These are phyloP conservation scores for Phaeosphaeria sp. DNA, from an alignment of 2,329 filamentous ascomycete genomes.

Conservation along the genomic window DNA sequence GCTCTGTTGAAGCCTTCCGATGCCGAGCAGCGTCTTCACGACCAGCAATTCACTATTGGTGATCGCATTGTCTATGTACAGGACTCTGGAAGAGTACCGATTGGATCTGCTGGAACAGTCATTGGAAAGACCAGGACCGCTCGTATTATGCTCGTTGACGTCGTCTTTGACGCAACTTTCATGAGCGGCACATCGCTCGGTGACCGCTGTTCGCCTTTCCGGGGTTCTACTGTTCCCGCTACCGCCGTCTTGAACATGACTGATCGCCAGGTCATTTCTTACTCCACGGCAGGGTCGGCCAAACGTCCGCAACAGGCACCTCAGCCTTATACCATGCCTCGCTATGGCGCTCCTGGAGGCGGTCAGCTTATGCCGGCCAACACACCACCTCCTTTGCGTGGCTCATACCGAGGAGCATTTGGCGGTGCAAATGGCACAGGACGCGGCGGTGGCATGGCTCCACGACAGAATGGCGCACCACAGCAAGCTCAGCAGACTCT, in stretches of 20 bases:
- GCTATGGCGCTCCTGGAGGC: constrained; percentile 64
- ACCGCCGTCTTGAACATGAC: constrained; percentile 90
- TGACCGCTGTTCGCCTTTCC: constrained; percentile 89
- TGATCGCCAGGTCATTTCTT: constrained; percentile 77
- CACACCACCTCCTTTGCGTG: constrained; percentile 64
- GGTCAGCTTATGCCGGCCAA: constrained; percentile 66
- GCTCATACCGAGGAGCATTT: constrained; percentile 66
- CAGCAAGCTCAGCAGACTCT: constrained; percentile 43
- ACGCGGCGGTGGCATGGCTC: constrained; percentile 49
- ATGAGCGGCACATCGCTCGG: constrained; percentile 96
- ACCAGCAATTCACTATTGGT: constrained; percentile 82
- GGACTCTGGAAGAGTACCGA: constrained; percentile 92
- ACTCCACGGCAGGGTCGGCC: constrained; percentile 65
- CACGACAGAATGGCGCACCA: constrained; percentile 35
- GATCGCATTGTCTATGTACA: constrained; percentile 93
- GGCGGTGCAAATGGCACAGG: constrained; percentile 51
- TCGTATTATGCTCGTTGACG: constrained; percentile 81
- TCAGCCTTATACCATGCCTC: constrained; percentile 60
- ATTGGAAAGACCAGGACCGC: constrained; percentile 90
- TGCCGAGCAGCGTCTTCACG: constrained; percentile 88
- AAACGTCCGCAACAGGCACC: constrained; percentile 58
- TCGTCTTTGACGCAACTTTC: constrained; percentile 93
- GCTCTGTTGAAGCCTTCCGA: constrained; percentile 93
- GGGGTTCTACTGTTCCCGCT: constrained; percentile 87
- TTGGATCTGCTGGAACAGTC: constrained; percentile 91